Conservation (phyloP, 495 filamentous ascomycete species). For the Penicillium flavigenum region DNA sequence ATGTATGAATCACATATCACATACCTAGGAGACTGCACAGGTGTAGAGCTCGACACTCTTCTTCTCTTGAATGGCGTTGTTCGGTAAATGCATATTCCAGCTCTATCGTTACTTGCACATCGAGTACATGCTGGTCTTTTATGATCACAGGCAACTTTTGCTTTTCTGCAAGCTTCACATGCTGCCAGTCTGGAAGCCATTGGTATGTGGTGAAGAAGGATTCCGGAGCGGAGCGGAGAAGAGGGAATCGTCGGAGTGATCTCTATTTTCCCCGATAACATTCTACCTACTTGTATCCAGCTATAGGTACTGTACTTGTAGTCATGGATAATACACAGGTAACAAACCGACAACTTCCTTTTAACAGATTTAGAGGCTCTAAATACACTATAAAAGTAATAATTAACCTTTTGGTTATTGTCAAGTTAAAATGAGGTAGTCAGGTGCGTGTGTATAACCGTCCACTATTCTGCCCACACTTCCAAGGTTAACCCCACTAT, state of each 20-base stretch:
- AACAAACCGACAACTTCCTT: background rate
- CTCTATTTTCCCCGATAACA: background rate
- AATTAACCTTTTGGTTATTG: background rate
- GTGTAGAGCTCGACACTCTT: constrained; percentile 22
- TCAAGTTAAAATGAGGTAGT: background rate
- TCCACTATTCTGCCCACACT: background rate
- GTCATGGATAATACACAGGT: background rate
- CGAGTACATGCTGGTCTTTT: constrained; percentile 41
- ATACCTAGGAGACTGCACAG: constrained; percentile 8
- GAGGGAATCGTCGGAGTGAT: constrained; percentile 5
- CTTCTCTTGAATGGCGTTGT: constrained; percentile 39
- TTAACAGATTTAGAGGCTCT: background rate
- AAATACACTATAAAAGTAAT: background rate
- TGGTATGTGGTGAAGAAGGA: constrained; percentile 11
- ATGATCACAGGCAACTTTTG: constrained; percentile 46
- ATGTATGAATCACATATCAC: background rate
- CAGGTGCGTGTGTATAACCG: constrained; percentile 8
- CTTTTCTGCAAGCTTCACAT: constrained; percentile 43
- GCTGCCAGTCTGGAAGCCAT: constrained; percentile 34
- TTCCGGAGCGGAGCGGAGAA: constrained; percentile 18
- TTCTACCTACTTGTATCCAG: background rate
- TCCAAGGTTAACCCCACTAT: constrained; percentile 6
- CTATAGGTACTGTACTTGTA: no score
- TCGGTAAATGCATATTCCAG: constrained; percentile 40
- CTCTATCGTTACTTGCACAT: constrained; percentile 27